Conservation (phyloP, 176 grass and related monocot species). For the barley (Hordeum vulgare) region MorexV3_pseudomolecules_assembly NC_058520.1:15185346-15185845, state of each 20-base stretch:
- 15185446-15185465: neutral
- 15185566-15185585: slow-evolving; percentile 6
- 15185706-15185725: neutral
- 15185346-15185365: no score
- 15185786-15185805: neutral
- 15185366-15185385: no score
- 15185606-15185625: neutral
- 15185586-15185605: neutral
- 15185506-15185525: neutral
- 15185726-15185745: neutral
- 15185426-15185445: no score
- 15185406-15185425: no score
- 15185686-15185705: neutral
- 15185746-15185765: neutral
- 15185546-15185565: neutral
- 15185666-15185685: neutral
- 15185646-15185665: neutral
- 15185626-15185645: neutral
- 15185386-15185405: no score
- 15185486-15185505: neutral
- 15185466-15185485: neutral
- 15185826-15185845: neutral
- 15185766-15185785: neutral
- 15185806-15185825: neutral
- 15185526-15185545: neutral